Evolutionary conservation across 2,329 filamentous ascomycete species (phyloP).

Genomic region (Helminthosporium solani): DNA sequence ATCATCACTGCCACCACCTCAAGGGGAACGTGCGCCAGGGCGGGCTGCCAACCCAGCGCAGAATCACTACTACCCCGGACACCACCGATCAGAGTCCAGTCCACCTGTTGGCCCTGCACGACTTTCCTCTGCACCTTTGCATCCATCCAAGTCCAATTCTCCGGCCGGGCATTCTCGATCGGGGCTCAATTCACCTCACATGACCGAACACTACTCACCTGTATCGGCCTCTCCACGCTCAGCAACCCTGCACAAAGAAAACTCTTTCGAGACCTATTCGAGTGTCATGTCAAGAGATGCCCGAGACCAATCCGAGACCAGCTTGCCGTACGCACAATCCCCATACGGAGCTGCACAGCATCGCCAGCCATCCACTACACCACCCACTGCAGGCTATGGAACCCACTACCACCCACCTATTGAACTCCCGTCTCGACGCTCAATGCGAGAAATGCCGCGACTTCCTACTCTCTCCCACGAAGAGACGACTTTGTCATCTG

Average conservation of each 20-base stretch:
- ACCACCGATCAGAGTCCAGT: slow-evolving; percentile 28
- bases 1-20: neutral
- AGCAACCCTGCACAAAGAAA: slow-evolving; percentile 27
- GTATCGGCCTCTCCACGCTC: slow-evolving; percentile 38
- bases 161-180: slow-evolving; percentile 33
- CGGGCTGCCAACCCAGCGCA: slow-evolving; percentile 33
- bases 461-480: slow-evolving; percentile 41
- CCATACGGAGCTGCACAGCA: slow-evolving; percentile 18
- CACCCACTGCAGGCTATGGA: slow-evolving; percentile 18
- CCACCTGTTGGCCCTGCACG: slow-evolving; percentile 28
- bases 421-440: slow-evolving; percentile 35
- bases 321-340: slow-evolving; percentile 17
- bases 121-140: slow-evolving; percentile 26
- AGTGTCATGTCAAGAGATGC: slow-evolving; percentile 22
- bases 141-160: slow-evolving; percentile 37
- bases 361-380: slow-evolving; percentile 19
- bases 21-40: slow-evolving; percentile 24
- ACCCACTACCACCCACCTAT: slow-evolving; percentile 24
- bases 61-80: slow-evolving; percentile 16
- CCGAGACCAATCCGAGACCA: slow-evolving; percentile 21
- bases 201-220: slow-evolving; percentile 37
- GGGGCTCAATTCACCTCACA: slow-evolving; percentile 36
- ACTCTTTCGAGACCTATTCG: slow-evolving; percentile 21
- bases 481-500: slow-evolving; percentile 44
- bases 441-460: slow-evolving; percentile 28